Conservation (phyloP, 768 basidiomycete genomes). For the Lactifluus echinatus region DNA sequence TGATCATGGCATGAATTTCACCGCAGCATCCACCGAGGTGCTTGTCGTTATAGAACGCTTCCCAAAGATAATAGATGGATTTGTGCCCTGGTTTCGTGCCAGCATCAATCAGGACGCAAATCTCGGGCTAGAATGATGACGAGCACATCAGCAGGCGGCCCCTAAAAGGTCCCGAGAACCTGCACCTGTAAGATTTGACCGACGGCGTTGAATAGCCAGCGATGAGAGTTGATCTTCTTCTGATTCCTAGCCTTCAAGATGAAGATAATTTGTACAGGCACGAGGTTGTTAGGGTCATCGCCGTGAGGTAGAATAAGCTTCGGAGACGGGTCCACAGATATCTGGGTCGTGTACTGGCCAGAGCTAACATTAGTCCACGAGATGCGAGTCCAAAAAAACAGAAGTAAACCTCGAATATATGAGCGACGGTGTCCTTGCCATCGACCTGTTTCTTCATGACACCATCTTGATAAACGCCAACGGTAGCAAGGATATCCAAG, state of each 20-base stretch:
- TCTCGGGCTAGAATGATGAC: slow-evolving; percentile 56
- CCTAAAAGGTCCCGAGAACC: slow-evolving; percentile 13
- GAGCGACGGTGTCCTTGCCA: slow-evolving; percentile 81
- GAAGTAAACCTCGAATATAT: slow-evolving; percentile 78
- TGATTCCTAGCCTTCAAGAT: slow-evolving; percentile 90
- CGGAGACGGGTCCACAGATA: slow-evolving; percentile 86
- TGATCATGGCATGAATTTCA: slow-evolving; percentile 95
- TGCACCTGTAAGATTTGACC: slow-evolving; percentile 67
- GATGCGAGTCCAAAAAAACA: not conserved
- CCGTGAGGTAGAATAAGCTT: slow-evolving; percentile 85
- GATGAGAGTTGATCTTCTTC: slow-evolving; percentile 93
- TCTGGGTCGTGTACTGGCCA: slow-evolving; percentile 85
- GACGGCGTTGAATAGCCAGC: slow-evolving; percentile 94
- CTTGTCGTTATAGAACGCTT: slow-evolving; percentile 76
- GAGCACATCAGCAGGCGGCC: not conserved
- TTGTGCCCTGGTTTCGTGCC: slow-evolving; percentile 97
- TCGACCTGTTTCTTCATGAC: slow-evolving; percentile 92
- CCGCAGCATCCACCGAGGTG: slow-evolving; percentile 85
- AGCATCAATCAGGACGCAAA: slow-evolving; percentile 88
- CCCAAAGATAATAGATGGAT: slow-evolving; percentile 93
- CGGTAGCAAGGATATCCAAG: slow-evolving; percentile 78
- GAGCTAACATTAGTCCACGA: slow-evolving; percentile 3
- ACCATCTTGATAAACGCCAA: slow-evolving; percentile 92
- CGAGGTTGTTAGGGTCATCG: slow-evolving; percentile 85
- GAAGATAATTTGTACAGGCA: slow-evolving; percentile 87